Evolutionary conservation across 2,329 filamentous ascomycete genomes (phyloP).

Genomic region (Alternaria tenuissima): DNA sequence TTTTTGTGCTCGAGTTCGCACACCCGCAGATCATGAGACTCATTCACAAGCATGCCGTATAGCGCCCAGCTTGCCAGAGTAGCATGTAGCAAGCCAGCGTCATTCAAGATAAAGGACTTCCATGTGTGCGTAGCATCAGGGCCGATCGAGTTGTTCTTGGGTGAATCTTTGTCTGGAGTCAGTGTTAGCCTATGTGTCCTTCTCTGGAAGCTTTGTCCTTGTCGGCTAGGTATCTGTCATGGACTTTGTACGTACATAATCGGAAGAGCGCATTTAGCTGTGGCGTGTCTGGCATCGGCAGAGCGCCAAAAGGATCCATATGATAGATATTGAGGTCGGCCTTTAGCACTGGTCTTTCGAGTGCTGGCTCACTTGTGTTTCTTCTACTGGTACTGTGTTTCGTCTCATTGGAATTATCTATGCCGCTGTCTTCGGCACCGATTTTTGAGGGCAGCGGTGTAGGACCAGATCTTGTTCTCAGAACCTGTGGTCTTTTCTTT

Average conservation of each 20-base stretch:
- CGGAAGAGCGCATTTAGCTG: constrained; percentile 32
- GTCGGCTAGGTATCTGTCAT: too few relatives aligned
- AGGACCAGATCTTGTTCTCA: neutral
- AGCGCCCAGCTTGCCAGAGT: constrained; percentile 42
- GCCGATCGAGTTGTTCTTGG: constrained; percentile 29
- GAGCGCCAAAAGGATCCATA: constrained; percentile 36
- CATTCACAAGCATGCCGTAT: constrained; percentile 30
- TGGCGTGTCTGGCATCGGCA: constrained; percentile 33
- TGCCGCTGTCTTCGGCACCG: neutral
- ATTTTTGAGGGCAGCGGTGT: neutral
- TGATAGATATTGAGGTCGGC: constrained; percentile 22
- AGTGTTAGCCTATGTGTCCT: neutral
- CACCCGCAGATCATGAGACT: constrained; percentile 17
- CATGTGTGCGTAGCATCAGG: constrained; percentile 34
- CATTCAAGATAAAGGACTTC: constrained; percentile 33
- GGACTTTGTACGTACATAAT: constrained; percentile 28
- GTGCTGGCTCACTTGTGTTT: neutral
- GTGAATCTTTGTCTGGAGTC: constrained; percentile 24
- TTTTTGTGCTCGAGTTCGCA: constrained; percentile 35
- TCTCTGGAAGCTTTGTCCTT: neutral
- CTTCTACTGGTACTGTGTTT: neutral
- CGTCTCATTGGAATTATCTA: too few relatives aligned
- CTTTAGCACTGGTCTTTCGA: constrained; percentile 2
- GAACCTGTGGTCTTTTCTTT: neutral
- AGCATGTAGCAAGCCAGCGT: constrained; percentile 35